Base-by-base conservation (phyloP, 208 protist genomes). In the Acanthamoeba sp. region DNA sequence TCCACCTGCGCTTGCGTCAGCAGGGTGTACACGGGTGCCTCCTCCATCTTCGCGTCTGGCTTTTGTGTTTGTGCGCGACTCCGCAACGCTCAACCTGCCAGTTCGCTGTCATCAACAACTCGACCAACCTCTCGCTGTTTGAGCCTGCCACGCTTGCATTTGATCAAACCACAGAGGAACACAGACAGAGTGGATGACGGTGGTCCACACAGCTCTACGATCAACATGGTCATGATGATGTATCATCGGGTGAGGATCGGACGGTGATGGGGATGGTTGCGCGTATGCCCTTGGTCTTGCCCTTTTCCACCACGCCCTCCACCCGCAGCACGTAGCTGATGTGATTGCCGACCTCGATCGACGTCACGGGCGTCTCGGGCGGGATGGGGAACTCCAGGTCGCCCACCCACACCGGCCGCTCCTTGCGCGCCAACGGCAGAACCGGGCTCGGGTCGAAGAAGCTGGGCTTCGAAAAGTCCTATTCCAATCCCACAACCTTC, bases 11-110 rank as follows among this genome's bases (percentile, higher is more conserved):
- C 69, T 12, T 22, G 16, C 29, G 29, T 42, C 34, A 78, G 27
- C n/a, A 78, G 34, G 32, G 69, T 78, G 69, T 78, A 78, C 69
- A 45, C 69, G 18, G 69, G 69, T 27, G 69, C 69, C 22, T 29
- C 27, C 29, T 78, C 69, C 69, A 78, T 78, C 69, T 78, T 78
- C 27, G 1, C 27, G 18, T 16, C 24, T n/a, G 22, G 29, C 22
- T 24, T 64, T 5, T 55, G 18, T 55, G n/a, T 55, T 22, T 48
- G 45, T 48, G 10, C 45, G 45, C n/a, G n/a, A n/a, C n/a, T n/a
- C n/a, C n/a, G n/a, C n/a, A n/a, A n/a, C n/a, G n/a, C n/a, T n/a
- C n/a, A n/a, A n/a, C n/a, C n/a, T n/a, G n/a, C n/a, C n/a, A n/a
- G n/a, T n/a, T n/a, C n/a, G n/a, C n/a, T n/a, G n/a, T n/a, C n/a